Conservation (phyloP, 1,284 basidiomycete genomes). For the Ustilago hordei region DNA sequence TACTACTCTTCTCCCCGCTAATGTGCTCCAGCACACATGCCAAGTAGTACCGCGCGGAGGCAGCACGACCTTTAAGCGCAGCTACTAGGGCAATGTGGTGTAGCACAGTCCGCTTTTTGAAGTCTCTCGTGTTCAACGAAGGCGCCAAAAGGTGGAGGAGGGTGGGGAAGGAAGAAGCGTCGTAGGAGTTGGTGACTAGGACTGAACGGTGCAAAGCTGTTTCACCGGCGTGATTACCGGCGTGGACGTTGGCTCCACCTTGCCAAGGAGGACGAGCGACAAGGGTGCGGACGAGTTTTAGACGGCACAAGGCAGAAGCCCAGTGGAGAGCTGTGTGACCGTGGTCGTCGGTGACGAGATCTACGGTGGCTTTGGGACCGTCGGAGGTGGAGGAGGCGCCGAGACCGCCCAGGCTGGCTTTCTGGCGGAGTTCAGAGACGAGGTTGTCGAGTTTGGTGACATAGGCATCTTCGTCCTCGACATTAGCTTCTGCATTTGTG, state of each 20-base stretch:
- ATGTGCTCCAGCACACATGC: constrained; percentile 85
- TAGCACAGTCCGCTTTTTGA: constrained; percentile 86
- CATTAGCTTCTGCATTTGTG: constrained; percentile 9
- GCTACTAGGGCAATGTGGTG: constrained; percentile 94
- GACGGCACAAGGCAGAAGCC: constrained; percentile 85
- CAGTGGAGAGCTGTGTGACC: constrained; percentile 95
- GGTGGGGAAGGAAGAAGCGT: constrained; percentile 78
- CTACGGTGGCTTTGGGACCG: constrained; percentile 76
- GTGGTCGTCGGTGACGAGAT: constrained; percentile 81
- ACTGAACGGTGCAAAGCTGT: constrained; percentile 93
- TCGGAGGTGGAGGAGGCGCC: constrained; percentile 79
- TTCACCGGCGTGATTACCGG: constrained; percentile 86
- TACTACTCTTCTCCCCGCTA: constrained; percentile 67
- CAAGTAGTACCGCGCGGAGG: constrained; percentile 89
- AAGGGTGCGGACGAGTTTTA: constrained; percentile 61
- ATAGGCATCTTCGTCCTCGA: constrained; percentile 29
- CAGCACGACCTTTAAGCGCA: constrained; percentile 86
- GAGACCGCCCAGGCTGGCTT: constrained; percentile 67
- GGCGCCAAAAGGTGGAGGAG: constrained; percentile 77
- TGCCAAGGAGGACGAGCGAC: constrained; percentile 74
- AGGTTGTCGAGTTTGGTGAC: constrained; percentile 43
- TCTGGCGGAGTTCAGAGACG: constrained; percentile 49
- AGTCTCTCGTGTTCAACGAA: constrained; percentile 89
- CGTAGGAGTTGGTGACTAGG: constrained; percentile 87
- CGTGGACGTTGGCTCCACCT: constrained; percentile 65